Conservation (phyloP, 2,329 filamentous ascomycete genomes). For the Aspergillus brasiliensis region DNA sequence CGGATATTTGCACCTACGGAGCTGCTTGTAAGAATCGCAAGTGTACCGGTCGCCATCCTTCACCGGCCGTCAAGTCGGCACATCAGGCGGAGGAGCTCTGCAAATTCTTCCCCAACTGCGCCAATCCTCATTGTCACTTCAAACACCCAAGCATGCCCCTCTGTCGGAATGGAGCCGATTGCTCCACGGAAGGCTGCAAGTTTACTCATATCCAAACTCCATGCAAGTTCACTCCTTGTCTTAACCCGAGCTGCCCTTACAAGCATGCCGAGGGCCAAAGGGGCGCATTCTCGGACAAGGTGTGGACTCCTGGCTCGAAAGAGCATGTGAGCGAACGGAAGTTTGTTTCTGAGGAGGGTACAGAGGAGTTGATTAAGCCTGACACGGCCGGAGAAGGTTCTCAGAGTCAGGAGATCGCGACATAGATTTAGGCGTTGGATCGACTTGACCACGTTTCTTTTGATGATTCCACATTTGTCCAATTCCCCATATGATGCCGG, state of each 20-base stretch:
- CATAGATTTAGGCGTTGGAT: slow-evolving; percentile 23
- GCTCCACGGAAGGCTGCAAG: slow-evolving; percentile 77
- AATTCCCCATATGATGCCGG: slow-evolving; percentile 12
- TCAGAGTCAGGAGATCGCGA: slow-evolving; percentile 35
- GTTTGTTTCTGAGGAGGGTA: slow-evolving; percentile 67
- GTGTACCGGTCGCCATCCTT: slow-evolving; percentile 88
- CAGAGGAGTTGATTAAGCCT: slow-evolving; percentile 74
- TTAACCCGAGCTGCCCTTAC: slow-evolving; percentile 84
- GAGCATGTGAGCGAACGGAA: slow-evolving; percentile 82
- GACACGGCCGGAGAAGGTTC: slow-evolving; percentile 37
- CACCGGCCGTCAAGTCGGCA: slow-evolving; percentile 75
- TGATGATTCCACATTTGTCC: slow-evolving; percentile 7
- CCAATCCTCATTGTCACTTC: slow-evolving; percentile 84
- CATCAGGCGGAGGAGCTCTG: slow-evolving; percentile 85
- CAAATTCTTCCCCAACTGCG: slow-evolving; percentile 89
- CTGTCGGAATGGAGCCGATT: slow-evolving; percentile 90
- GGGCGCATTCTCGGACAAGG: slow-evolving; percentile 81
- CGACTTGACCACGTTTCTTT: neutral
- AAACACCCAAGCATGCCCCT: slow-evolving; percentile 83
- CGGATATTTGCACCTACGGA: slow-evolving; percentile 79
- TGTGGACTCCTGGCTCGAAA: slow-evolving; percentile 72
- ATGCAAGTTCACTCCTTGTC: slow-evolving; percentile 90
- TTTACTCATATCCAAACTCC: slow-evolving; percentile 83
- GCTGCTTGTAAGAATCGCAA: slow-evolving; percentile 95
- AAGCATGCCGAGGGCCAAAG: slow-evolving; percentile 91